phyloP scores from a whole-genome alignment of 2,329 filamentous ascomycete genomes.

The Talaromyces sp. region DNA sequence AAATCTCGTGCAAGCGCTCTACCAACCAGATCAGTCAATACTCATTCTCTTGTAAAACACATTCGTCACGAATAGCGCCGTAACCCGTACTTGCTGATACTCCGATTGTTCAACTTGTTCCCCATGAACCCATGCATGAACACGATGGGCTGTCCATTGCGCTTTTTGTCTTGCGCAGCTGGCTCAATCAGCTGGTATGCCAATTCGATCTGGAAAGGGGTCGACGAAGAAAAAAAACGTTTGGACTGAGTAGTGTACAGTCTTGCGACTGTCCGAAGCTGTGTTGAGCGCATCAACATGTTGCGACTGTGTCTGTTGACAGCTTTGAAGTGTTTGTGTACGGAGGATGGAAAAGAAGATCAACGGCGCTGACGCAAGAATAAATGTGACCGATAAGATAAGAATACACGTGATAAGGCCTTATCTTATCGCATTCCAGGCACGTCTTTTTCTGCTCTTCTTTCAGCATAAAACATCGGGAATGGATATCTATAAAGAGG shows the following conservation, averaged over 20 bases:
- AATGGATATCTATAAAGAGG: neutral
- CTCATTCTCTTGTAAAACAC: neutral
- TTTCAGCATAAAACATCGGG: neutral
- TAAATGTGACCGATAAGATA: conserved; percentile 2
- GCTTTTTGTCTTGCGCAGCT: conserved; percentile 25
- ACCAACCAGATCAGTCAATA: neutral
- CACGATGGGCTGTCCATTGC: conserved; percentile 62
- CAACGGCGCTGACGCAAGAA: conserved; percentile 7
- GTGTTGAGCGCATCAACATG: conserved; percentile 2
- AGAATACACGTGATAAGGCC: conserved; percentile 1
- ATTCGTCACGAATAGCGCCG: neutral
- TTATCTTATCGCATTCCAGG: neutral
- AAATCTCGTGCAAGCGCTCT: conserved; percentile 79
- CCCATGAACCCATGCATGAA: conserved; percentile 93
- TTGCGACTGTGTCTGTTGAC: neutral
- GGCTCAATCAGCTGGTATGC: conserved; percentile 37
- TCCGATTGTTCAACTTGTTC: conserved; percentile 91
- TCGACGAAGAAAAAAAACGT: conserved; percentile 31
- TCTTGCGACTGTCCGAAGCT: neutral
- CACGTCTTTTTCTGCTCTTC: neutral
- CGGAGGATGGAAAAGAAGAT: neutral
- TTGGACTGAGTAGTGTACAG: neutral
- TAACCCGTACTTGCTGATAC: conserved; percentile 78
- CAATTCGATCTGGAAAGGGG: conserved; percentile 28
- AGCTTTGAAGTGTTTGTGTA: neutral